phyloP scores from a whole-genome alignment of 108 stramenopile genomes.

The Pseudonitzschia delicatissima region DNA sequence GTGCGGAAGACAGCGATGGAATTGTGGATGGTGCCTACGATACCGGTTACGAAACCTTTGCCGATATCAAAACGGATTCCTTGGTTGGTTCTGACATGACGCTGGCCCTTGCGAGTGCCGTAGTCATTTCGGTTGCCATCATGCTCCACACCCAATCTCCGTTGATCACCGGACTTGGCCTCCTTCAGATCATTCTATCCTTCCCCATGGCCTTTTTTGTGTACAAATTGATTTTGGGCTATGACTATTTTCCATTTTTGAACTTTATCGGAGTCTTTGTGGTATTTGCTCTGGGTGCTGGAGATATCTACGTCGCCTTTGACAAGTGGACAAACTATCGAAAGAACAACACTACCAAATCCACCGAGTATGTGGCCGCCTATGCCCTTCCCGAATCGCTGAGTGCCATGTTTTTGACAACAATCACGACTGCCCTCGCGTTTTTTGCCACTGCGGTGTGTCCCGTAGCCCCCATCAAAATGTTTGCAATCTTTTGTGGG shows the following conservation, averaged over 20 bases:
- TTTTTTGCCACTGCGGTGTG: slow-evolving; percentile 57
- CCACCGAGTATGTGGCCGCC: slow-evolving; percentile 44
- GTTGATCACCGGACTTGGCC: slow-evolving; percentile 43
- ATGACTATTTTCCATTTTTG: slow-evolving; percentile 59
- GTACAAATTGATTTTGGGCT: slow-evolving; percentile 44
- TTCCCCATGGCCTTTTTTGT: slow-evolving; percentile 58
- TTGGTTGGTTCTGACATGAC: slow-evolving; percentile 38
- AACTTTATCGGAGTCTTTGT: slow-evolving; percentile 67
- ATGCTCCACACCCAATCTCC: slow-evolving; percentile 52
- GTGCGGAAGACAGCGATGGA: slow-evolving; percentile 17
- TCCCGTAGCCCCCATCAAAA: slow-evolving; percentile 45
- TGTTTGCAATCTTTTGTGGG: slow-evolving; percentile 65
- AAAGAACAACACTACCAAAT: slow-evolving; percentile 11
- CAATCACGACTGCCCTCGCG: slow-evolving; percentile 50
- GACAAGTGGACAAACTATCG: slow-evolving; percentile 63
- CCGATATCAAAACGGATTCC: slow-evolving; percentile 23
- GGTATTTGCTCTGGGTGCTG: slow-evolving; percentile 57
- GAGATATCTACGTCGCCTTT: slow-evolving; percentile 51
- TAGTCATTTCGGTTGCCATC: slow-evolving; percentile 42
- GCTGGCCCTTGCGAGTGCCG: slow-evolving; percentile 36
- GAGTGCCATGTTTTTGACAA: slow-evolving; percentile 52
- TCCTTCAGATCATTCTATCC: slow-evolving; percentile 47
- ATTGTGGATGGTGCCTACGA: slow-evolving; percentile 44
- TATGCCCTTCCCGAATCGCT: slow-evolving; percentile 56
- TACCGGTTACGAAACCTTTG: slow-evolving; percentile 45